phyloP scores from a whole-genome alignment of 2,329 filamentous ascomycete species.

The Cladosporium austrohemisphaericum region DNA sequence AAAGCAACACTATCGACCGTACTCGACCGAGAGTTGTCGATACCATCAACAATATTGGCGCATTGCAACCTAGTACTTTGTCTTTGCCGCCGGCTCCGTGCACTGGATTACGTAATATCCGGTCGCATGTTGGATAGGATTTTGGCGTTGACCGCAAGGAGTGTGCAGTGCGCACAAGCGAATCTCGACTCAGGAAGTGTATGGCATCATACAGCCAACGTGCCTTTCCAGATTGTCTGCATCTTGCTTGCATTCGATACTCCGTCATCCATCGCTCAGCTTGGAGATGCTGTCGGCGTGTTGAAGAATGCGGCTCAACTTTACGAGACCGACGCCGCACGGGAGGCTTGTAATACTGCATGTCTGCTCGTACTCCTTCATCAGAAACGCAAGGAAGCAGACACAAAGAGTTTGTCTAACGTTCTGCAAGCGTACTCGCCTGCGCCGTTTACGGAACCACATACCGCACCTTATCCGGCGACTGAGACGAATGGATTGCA shows the following conservation, averaged over 20 bases:
- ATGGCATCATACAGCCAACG: conserved; percentile 56
- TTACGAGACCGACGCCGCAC: conserved; percentile 29
- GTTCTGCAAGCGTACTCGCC: conserved; percentile 13
- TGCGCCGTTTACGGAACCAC: background rate
- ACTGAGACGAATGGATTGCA: conserved; percentile 3
- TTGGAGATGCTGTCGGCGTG: conserved; percentile 46
- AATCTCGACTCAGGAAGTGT: conserved; percentile 43
- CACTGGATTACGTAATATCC: conserved; percentile 43
- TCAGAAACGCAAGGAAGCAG: conserved; percentile 46
- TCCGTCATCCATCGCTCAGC: conserved; percentile 41
- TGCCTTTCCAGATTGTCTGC: conserved; percentile 55
- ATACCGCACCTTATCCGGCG: background rate
- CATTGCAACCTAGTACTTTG: conserved; percentile 55
- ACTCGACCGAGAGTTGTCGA: conserved; percentile 39
- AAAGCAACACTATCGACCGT: conserved; percentile 42
- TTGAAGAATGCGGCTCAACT: conserved; percentile 17
- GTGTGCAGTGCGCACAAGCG: conserved; percentile 42
- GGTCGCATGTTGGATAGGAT: conserved; percentile 42
- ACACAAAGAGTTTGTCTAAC: conserved; percentile 30
- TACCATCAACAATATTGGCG: conserved; percentile 45
- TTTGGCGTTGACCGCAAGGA: conserved; percentile 39
- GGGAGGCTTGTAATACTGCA: conserved; percentile 51
- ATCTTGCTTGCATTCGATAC: conserved; percentile 52
- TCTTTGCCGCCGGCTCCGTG: conserved; percentile 50
- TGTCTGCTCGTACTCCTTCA: conserved; percentile 50